phyloP scores from a whole-genome alignment of 176 grass and related monocot species.

The Zizania latifolia region DNA sequence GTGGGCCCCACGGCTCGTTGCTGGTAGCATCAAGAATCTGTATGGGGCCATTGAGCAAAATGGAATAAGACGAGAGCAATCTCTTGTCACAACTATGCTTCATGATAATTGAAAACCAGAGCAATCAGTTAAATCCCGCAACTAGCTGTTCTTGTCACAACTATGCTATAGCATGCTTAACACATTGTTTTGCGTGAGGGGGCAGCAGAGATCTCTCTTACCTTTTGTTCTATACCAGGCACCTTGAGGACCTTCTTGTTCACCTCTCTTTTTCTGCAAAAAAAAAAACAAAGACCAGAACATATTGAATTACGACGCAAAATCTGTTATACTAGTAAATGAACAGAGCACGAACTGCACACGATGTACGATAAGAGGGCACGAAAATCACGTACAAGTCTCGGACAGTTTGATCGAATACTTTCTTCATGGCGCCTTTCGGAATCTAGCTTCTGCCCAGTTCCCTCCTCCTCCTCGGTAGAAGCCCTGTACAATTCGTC shows the following conservation, averaged over 20 bases:
- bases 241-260: constrained; percentile 99
- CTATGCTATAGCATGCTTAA: neutral
- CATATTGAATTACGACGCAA: neutral
- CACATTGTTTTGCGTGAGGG: neutral
- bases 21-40: constrained; percentile 98
- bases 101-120: neutral
- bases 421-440: constrained; percentile 73
- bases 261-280: constrained; percentile 85
- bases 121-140: neutral
- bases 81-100: neutral
- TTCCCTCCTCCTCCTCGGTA: constrained; percentile 15
- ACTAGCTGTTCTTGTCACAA: no score
- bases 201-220: constrained; percentile 17
- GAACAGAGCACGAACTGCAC: neutral
- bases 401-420: constrained; percentile 93
- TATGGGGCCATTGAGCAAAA: neutral
- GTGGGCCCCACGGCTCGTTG: constrained; percentile 96
- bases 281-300: neutral
- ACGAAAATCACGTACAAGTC: constrained; percentile 59
- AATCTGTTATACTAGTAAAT: neutral
- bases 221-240: constrained; percentile 84
- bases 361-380: neutral
- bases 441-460: constrained; percentile 28
- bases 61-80: neutral
- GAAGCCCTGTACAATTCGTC: constrained; percentile 12